Base-by-base conservation (phyloP, 768 basidiomycete genomes). In the Hygrophoropsis aurantiaca region DNA sequence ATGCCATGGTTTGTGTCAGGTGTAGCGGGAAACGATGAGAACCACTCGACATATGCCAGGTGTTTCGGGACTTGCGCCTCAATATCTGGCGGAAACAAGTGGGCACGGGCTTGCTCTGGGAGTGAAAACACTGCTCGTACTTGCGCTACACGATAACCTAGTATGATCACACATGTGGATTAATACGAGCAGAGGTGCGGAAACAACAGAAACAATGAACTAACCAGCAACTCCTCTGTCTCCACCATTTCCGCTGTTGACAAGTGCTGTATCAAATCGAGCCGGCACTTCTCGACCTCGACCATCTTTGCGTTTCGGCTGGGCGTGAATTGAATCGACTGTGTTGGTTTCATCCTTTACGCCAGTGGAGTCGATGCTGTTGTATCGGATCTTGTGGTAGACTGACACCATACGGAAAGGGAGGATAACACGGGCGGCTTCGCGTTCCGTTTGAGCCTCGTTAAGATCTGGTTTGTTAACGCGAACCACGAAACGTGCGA, bases 181-280 rank as follows among this genome's bases (percentile, higher is more conserved):
- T n/a, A n/a, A n/a, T n/a, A n/a, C n/a, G n/a, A n/a, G n/a, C n/a
- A n/a, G n/a, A n/a, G n/a, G n/a, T n/a, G n/a, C n/a, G n/a, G n/a
- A n/a, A n/a, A n/a, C n/a, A n/a, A n/a, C n/a, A n/a, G n/a, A n/a
- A n/a, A n/a, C n/a, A n/a, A n/a, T n/a, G n/a, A n/a, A n/a, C 45
- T 13, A 42, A 66, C 62, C 59, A 42, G 48, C 25, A 6, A 52
- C 24, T 2, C 56, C 57, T 15, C 26, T 49, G 13, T 16, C 27
- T n/a, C 32, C n/a, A 8, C 46, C 37, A 21, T 35, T 26, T 20
- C 25, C 21, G 19, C 15, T 34, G 11, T 61, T 59, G 35, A 66
- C 47, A 4, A 71, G 47, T 1, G 52, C 66, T 3, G 63, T 72
- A 49, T 76, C 72, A 55, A 73, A 74, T 3, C 64, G 48, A 1